Percentiles rank a stretch among this genome's conserved stretches.
Evolutionary conservation across 140 eudicot genomes (phyloP).

Genomic region (Bidens hawaiensis): DNA sequence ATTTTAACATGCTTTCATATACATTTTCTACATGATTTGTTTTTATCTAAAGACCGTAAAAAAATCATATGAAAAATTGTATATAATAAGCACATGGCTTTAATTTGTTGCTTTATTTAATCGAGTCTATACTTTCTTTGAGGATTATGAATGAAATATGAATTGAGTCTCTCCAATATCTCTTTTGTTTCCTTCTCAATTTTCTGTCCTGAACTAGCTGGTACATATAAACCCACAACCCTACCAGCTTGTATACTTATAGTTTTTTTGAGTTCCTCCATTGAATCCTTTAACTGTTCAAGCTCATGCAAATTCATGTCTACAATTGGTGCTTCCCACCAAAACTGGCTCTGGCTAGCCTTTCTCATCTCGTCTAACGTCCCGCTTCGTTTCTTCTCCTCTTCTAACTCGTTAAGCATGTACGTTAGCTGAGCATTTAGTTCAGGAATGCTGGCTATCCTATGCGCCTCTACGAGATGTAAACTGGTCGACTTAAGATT

Average conservation of each 20-base stretch:
- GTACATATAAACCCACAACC: too few species aligned
- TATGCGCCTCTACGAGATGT: conserved; percentile 45
- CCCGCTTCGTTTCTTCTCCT: conserved; percentile 46
- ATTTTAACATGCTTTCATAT: too few species aligned
- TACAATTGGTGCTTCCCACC: conserved; percentile 63
- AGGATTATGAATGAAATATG: too few species aligned
- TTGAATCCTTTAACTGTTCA: conserved; percentile 47
- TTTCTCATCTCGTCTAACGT: conserved; percentile 40
- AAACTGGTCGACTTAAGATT: conserved; percentile 14
- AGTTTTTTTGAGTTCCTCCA: conserved; percentile 59
- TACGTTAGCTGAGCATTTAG: conserved; percentile 46
- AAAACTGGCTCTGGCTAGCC: conserved; percentile 33
- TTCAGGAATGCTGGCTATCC: conserved; percentile 49
- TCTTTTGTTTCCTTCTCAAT: too few species aligned
- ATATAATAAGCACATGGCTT: too few species aligned
- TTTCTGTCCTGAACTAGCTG: too few species aligned
- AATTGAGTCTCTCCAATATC: too few species aligned
- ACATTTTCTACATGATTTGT: too few species aligned
- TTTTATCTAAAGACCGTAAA: too few species aligned
- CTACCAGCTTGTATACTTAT: conserved; percentile 29
- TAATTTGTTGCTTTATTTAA: too few species aligned
- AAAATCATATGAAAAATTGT: too few species aligned
- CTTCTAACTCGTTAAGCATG: conserved; percentile 35
- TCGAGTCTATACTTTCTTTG: too few species aligned
- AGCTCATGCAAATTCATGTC: conserved; percentile 42